phyloP scores from a whole-genome alignment of 306 rosid species.

The Mimosa bimucronata region DNA sequence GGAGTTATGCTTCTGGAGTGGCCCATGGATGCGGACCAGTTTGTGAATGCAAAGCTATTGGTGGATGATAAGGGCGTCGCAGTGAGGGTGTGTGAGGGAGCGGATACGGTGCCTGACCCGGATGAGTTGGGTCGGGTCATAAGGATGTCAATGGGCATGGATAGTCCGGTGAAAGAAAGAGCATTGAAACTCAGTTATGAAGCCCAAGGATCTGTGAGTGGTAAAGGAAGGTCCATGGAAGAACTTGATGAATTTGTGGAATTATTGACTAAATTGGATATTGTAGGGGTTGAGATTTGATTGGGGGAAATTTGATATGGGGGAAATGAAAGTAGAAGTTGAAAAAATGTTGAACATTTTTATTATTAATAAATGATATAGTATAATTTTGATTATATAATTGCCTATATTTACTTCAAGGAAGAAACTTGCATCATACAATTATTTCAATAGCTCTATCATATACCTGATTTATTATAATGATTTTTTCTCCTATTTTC shows the following conservation, averaged over 20 bases:
- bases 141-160: constrained; percentile 16
- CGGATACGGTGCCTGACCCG: constrained; percentile 46
- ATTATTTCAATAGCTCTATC: no score
- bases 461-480: no score
- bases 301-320: no score
- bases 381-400: no score
- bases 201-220: constrained; percentile 34
- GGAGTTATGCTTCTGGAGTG: constrained; percentile 56
- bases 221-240: constrained; percentile 40
- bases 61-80: constrained; percentile 50
- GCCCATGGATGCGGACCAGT: constrained; percentile 75
- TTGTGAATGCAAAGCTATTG: constrained; percentile 45
- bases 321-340: no score
- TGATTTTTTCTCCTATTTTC: no score
- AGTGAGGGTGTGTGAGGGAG: constrained; percentile 46
- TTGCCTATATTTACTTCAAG: no score
- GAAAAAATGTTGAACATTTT: no score
- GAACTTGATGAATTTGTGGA: constrained; percentile 47
- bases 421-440: no score
- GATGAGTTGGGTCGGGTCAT: constrained; percentile 39
- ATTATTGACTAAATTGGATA: constrained; percentile 12
- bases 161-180: constrained; percentile 28
- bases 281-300: not conserved
- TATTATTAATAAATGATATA: no score
- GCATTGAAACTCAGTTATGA: constrained; percentile 28